Conservation (phyloP, 1,284 basidiomycete species). For the Trametes hirsuta region DNA sequence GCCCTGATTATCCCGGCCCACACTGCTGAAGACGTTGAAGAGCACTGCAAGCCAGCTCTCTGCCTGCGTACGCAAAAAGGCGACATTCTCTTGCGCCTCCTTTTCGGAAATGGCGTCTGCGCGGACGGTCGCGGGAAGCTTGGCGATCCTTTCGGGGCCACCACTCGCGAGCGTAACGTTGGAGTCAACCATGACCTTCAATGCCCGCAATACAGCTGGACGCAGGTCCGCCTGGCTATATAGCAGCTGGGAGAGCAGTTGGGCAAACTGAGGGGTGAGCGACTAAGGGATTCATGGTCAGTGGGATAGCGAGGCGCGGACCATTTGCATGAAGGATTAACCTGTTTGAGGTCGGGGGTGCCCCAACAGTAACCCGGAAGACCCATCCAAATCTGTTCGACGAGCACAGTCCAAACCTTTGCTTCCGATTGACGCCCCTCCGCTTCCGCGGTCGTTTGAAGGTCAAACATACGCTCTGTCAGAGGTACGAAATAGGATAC, state of each 20-base stretch:
- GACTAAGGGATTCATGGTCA: constrained; percentile 45
- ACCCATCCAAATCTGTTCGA: constrained; percentile 93
- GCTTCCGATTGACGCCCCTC: constrained; percentile 80
- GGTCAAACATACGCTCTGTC: constrained; percentile 91
- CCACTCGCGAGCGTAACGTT: constrained; percentile 53
- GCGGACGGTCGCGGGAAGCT: constrained; percentile 38
- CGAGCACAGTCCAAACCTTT: constrained; percentile 93
- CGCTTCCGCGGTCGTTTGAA: constrained; percentile 77
- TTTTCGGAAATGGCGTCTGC: constrained; percentile 47
- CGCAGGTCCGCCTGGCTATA: constrained; percentile 89
- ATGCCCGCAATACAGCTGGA: constrained; percentile 79
- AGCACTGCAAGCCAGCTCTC: constrained; percentile 94
- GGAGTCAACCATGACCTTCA: constrained; percentile 82
- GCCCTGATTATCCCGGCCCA: constrained; percentile 76
- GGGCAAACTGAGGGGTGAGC: constrained; percentile 76
- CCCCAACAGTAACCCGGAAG: constrained; percentile 83
- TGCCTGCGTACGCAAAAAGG: constrained; percentile 76
- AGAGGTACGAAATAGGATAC: constrained; percentile 90
- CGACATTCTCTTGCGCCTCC: constrained; percentile 72
- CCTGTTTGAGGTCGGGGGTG: constrained; percentile 59
- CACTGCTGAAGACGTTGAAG: constrained; percentile 95
- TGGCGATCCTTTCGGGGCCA: constrained; percentile 31
- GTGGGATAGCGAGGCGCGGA: not conserved
- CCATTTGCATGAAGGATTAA: constrained; percentile 26
- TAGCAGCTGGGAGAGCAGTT: constrained; percentile 89